Base-by-base conservation (phyloP, 371 early-diverging fungal species). In the Mortierella sp. region DNA sequence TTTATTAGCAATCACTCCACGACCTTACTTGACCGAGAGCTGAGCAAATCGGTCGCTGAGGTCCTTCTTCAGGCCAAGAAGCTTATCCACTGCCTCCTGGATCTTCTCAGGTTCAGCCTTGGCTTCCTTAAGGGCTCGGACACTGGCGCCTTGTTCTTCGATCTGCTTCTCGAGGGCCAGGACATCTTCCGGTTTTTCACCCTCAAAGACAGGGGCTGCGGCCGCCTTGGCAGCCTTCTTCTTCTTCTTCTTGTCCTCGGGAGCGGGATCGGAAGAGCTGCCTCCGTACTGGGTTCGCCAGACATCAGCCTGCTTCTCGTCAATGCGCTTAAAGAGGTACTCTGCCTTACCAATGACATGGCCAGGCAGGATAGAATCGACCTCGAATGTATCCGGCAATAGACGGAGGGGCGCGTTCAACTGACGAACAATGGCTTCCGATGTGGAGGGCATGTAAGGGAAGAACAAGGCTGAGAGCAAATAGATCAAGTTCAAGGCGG, bases 401-500 rank as follows among this genome's bases (percentile, higher is more conserved):
- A 67, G 61, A 65, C 95, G 91, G 46, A 83, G 72, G 27, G 94
- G 94, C 5, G 90, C 92, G 52, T 95, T 93, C 39, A 96, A 80
- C 81, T 95, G 94, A 48, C 86, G 85, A 8, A 84, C 82, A 49
- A 99, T 96, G 54, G 85, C 80, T 42, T 89, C 91, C 18, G 94
- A 67, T 26, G 95, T 92, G 38, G 86, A 85, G 39, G 99, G 99
- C 89, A 99, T 95, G 88, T 89, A 99, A 24, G 99, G 99, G 65
- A 90, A 90, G 49, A 97, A 70, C 26, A 99, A 50, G 30, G 96
- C 88, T 31, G 94, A 89, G 41, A 99, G 69, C 58, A 98, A 86
- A 79, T 96, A 95, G 72, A 92, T 87, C 64, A 99, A 82, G 83
- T 96, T 97, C 67, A 90, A 71, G 10, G 94, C 92, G 8, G 91